Base-by-base conservation (phyloP, 768 basidiomycete species). In the Mrakia blollopis region DNA sequence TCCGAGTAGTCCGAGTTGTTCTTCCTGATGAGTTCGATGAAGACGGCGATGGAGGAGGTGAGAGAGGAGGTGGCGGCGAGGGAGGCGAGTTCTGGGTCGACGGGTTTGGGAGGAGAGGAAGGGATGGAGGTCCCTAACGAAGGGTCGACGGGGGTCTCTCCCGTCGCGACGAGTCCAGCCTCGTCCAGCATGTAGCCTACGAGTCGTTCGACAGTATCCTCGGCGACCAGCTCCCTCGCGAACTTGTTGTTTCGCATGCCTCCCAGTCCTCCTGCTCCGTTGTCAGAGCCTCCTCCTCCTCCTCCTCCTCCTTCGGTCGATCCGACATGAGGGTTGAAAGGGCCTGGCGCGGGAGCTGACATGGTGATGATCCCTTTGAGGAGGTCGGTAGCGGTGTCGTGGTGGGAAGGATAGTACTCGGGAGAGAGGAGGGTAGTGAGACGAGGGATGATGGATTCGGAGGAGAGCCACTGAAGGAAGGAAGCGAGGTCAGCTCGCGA, bases 1-100 rank as follows among this genome's bases (percentile, higher is more conserved):
- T 99, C 97, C 81, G 97, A 95, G 82, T 94, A 98, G 83, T 99
- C 96, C 54, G 95, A 96, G 83, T 98, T 98, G 84, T 98, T 98
- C 83, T 98, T 94, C n/a, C 82, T 75, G 61, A 82, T 81, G 62
- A 82, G 80, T 82, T 98, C 96, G 79, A 95, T 91, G 78, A 98
- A 86, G 81, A 98, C 89, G 61, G 91, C 90, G 80, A 95, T 91
- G 16, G 92, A 90, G 79, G 94, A 89, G 37, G 91, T 87, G 73
- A 98, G 89, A 10, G 93, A 92, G 16, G 94, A 97, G 16, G 83
- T 81, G 13, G 82, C 80, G 3, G 82, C 72, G 30, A 60, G 57
- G 16, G 82, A n/a, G 10, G 82, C 82, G 10, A 83, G 78, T 8
- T 81, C 80, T 39, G 82, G 80, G 23, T 60, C 52, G 37, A 47